Evolutionary conservation across 768 basidiomycete genomes (phyloP).

Genomic region (Vararia minispora): DNA sequence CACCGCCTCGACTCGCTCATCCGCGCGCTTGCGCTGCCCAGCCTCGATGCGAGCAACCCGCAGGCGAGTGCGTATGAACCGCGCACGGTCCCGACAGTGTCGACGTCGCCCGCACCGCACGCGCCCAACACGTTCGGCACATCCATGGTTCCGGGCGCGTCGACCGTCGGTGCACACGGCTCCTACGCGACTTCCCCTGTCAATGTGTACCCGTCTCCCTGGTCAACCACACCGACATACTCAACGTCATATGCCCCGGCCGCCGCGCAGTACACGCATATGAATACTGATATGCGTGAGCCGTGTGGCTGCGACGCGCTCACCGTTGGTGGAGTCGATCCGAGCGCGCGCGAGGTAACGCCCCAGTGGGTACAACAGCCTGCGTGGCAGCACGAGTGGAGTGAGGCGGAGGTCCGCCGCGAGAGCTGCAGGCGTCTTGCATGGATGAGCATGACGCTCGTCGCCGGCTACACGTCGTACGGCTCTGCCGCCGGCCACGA

Average conservation of each 20-base stretch:
- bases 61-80: slow-evolving; percentile 7
- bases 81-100: slow-evolving; percentile 4
- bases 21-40: slow-evolving; percentile 44
- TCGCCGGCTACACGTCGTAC: slow-evolving; percentile 56
- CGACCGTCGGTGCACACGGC: no score
- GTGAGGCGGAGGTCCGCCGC: slow-evolving; percentile 53
- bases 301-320: slow-evolving; percentile 23
- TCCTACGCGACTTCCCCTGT: no score
- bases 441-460: slow-evolving; percentile 58
- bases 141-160: no score
- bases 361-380: slow-evolving; percentile 57
- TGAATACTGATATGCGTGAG: no score
- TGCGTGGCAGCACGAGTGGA: slow-evolving; percentile 48
- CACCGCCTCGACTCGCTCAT: slow-evolving; percentile 59
- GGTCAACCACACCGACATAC: no score
- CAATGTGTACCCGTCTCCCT: no score
- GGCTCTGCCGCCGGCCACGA: slow-evolving; percentile 29
- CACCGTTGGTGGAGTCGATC: slow-evolving; percentile 42
- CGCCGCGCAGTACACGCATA: no score
- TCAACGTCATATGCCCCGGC: no score
- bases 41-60: slow-evolving; percentile 45
- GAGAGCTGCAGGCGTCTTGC: slow-evolving; percentile 65
- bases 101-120: slow-evolving; percentile 4
- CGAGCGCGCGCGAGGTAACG: slow-evolving; percentile 36
- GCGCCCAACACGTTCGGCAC: slow-evolving; percentile 1